Conservation (phyloP, 2,329 filamentous ascomycete species). For the Domatiomyces globalis region DNA sequence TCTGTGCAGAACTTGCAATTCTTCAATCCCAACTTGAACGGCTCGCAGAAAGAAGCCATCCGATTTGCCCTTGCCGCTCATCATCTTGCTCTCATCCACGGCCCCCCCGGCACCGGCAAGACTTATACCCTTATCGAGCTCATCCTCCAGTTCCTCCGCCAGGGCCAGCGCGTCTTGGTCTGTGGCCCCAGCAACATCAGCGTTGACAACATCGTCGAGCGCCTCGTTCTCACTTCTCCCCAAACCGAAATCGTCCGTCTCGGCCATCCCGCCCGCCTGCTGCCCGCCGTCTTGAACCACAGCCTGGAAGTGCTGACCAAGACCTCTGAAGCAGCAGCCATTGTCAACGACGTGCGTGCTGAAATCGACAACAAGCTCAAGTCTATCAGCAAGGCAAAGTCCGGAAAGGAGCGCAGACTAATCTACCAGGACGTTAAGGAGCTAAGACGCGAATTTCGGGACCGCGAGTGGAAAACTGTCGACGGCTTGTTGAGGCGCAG, state of each 20-base stretch:
- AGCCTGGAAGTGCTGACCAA: conserved; percentile 83
- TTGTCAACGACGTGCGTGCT: conserved; percentile 76
- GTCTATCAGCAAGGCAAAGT: conserved; percentile 73
- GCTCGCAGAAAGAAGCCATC: conserved; percentile 49
- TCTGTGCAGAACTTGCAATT: conserved; percentile 34
- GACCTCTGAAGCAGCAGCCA: conserved; percentile 74
- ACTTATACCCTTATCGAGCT: conserved; percentile 93
- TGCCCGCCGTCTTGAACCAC: conserved; percentile 77
- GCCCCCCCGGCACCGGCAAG: conserved; percentile 90
- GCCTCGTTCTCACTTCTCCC: conserved; percentile 47
- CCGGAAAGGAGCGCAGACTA: conserved; percentile 59
- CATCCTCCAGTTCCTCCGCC: conserved; percentile 74
- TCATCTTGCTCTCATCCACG: conserved; percentile 83
- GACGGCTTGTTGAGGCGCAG: conserved; percentile 58
- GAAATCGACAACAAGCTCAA: conserved; percentile 91
- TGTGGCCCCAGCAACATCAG: conserved; percentile 95
- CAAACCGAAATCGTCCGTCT: conserved; percentile 78
- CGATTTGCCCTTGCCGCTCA: conserved; percentile 69
- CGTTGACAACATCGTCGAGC: conserved; percentile 95
- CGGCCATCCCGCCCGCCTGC: conserved; percentile 78
- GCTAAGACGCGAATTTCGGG: conserved; percentile 73
- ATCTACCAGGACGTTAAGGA: conserved; percentile 79
- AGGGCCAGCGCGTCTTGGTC: conserved; percentile 64
- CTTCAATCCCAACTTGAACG: conserved; percentile 43
- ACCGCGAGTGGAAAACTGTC: conserved; percentile 71